Evolutionary conservation across 805 yeast species (phyloP), one percentile per base, ranked within the genome.

Genomic region (Cyberlindnera euphorbiae): DNA sequence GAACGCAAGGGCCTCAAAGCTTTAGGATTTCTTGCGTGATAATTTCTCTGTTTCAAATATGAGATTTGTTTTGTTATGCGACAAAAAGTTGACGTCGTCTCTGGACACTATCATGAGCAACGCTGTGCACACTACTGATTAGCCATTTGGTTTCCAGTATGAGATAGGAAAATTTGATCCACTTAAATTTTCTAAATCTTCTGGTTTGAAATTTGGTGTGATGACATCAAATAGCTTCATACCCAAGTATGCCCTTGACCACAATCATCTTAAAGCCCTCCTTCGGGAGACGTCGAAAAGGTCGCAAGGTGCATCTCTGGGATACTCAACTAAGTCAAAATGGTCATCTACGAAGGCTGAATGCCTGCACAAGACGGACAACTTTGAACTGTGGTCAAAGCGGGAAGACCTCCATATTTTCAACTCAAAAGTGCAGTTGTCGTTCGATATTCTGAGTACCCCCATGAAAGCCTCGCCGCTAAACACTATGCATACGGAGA

Each of bases 311-410:
- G 55, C 67, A 1, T 41, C 67, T 0, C 41, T 67, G 10, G 55
- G 61, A 10, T 64, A 54, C 28, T 46, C 60, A 1, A 49, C 67
- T 3, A 61, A 60, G 37, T 55, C 53, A 4, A 46, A 52, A 0
- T 47, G 53, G 29, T 35, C 49, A 2, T 36, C 46, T 0, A 39
- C 52, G 0, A 31, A 42, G 1, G 80, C 82, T 0, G 46, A 46
- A 10, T 50, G 75, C 8, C 38, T 66, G 1, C 53, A 56, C 15
- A 52, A 53, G 33, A 60, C 66, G 18, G 36, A 50, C 0, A 47
- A 52, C 6, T 62, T 62, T 41, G 79, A 79, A 38, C 40, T 75
- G 27, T 81, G 87, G 87, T 49, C 60, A 6, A 67, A 72, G 38
- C 35, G 45, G 14, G 77, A 73, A 32, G 22, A 39, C 3, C 51